Evolutionary conservation across 2,329 filamentous ascomycete genomes (phyloP), one percentile per base, ranked within the genome.

Genomic region (Monosporascus sp.): DNA sequence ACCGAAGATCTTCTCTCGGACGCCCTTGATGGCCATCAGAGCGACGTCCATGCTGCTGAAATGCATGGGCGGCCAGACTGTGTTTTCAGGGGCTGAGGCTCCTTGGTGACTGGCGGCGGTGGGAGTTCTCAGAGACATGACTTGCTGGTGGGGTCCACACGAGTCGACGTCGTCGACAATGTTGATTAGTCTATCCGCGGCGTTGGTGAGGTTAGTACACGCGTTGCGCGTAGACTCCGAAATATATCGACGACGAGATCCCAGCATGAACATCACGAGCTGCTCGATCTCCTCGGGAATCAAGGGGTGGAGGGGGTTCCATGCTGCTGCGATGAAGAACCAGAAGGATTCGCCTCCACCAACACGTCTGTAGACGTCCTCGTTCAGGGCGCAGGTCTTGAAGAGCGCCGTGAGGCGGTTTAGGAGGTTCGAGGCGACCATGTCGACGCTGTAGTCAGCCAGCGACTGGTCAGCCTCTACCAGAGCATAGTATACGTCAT

Each of bases 321-420:
- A 62, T 1, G 54, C 52, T 3, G 55, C 51, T n/a, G 55, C 55
- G 20, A 62, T 53, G 17, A 61, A 54, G 20, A 50, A 49, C 35
- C 52, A 63, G 26, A 60, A 63, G 1, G 59, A 50, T 9, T 46
- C 22, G 22, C 53, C 37, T 3, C 57, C 59, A 31, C 51, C 37
- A 1, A 61, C 17, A n/a, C 59, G 56, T 17, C 48, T 27, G 41
- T 60, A 62, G 14, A 58, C 55, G 24, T 62, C 60, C 5, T 55
- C 50, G n/a, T 51, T 37, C 9, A 37, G 20, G n/a, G 51, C 5
- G 41, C 52, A 58, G 24, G 49, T 20, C 24, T 49, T 26, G 19
- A 60, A 52, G 14, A 51, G 37, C 2, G 37, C 24, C 2, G 37
- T 44, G 22, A 56, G 24, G 7, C 16, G 37, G 22, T 41, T 35